phyloP scores from a whole-genome alignment of 352 stramenopile genomes.

The Pythium vanterpoolii region DNA sequence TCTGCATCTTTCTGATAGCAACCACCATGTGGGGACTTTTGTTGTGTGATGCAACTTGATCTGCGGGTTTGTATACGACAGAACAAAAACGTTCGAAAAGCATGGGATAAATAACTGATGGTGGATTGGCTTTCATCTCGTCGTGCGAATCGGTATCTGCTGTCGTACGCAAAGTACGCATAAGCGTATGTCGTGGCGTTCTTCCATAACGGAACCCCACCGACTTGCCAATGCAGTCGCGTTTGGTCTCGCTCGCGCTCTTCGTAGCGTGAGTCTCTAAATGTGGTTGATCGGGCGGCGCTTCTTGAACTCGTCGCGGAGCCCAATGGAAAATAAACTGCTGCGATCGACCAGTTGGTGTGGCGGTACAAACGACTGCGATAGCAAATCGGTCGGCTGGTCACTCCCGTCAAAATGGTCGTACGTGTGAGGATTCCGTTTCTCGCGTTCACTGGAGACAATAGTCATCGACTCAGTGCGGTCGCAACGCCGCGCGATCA shows the following conservation, averaged over 20 bases:
- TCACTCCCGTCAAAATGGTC: constrained; percentile 25
- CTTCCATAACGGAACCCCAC: not conserved
- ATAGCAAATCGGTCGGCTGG: constrained; percentile 19
- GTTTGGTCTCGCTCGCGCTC: not conserved
- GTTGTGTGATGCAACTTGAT: too few relatives aligned
- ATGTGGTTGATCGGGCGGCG: constrained; percentile 35
- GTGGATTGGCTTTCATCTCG: constrained; percentile 11
- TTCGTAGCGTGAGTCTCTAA: not conserved
- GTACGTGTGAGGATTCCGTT: constrained; percentile 20
- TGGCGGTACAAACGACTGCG: constrained; percentile 68
- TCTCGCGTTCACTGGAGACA: constrained; percentile 8
- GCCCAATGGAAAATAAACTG: constrained; percentile 67
- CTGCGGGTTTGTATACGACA: too few relatives aligned
- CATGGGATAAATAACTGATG: not conserved
- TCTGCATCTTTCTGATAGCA: too few relatives aligned
- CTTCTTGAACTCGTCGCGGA: constrained; percentile 64
- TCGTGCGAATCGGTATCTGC: constrained; percentile 8
- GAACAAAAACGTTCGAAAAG: too few relatives aligned
- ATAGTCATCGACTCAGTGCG: constrained; percentile 20
- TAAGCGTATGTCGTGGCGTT: not conserved
- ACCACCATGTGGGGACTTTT: too few relatives aligned
- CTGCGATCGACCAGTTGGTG: constrained; percentile 68
- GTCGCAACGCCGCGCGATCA: constrained; percentile 16
- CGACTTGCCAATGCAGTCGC: not conserved
- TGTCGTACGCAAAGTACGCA: not conserved